phyloP scores from a whole-genome alignment of 2,329 filamentous ascomycete species.

The Camillea tinctor region DNA sequence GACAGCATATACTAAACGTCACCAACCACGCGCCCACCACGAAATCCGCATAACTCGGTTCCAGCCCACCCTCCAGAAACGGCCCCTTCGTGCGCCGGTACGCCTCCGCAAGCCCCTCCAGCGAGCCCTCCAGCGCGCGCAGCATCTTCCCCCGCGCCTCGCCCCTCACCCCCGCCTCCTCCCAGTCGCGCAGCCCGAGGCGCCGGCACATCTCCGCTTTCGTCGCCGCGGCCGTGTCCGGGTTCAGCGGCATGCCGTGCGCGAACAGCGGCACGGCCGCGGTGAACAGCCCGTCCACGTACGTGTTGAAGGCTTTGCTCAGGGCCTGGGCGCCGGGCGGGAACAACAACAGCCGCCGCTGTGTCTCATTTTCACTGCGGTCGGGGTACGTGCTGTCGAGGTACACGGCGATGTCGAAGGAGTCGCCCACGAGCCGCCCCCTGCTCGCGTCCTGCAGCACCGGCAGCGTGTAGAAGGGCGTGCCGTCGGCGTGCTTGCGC shows the following conservation, averaged over 20 bases:
- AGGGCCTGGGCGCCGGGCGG: constrained; percentile 34
- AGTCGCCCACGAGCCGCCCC: constrained; percentile 51
- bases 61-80: constrained; percentile 15
- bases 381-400: constrained; percentile 52
- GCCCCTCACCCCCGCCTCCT: constrained; percentile 32
- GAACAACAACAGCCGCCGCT: too few species aligned
- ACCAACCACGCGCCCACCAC: constrained; percentile 22
- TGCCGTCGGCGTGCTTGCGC: constrained; percentile 51
- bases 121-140: constrained; percentile 4
- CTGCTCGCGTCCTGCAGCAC: constrained; percentile 49
- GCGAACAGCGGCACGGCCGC: constrained; percentile 41
- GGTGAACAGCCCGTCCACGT: constrained; percentile 55
- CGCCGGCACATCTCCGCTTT: constrained; percentile 50
- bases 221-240: constrained; percentile 41
- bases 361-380: too few species aligned
- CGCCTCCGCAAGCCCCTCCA: constrained; percentile 20
- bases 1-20: neutral
- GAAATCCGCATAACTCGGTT: constrained; percentile 20
- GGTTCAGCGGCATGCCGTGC: constrained; percentile 49
- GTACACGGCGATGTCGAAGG: constrained; percentile 64
- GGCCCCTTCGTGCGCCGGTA: constrained; percentile 14
- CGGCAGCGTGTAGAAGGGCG: constrained; percentile 60
- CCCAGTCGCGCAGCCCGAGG: constrained; percentile 43
- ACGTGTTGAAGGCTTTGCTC: constrained; percentile 51
- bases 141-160: constrained; percentile 20